Base-by-base conservation (phyloP, 176 grass and related monocot genomes). In the Carex myosuroides region DNA sequence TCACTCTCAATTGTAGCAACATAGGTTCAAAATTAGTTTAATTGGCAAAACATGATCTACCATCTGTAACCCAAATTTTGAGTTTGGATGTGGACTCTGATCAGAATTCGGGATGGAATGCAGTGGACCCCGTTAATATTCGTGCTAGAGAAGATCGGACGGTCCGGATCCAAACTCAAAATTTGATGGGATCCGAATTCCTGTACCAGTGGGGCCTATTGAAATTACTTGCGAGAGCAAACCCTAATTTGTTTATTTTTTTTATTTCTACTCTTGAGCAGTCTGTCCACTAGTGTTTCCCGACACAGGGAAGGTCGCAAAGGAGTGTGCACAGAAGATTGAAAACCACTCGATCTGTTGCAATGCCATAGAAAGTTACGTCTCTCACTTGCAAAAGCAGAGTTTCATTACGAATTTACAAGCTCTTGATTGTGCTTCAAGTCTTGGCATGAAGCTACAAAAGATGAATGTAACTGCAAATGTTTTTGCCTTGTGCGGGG, bases 391-490 rank as follows among this genome's bases (percentile, higher is more conserved):
- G 80, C 92, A 95, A 87, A 99, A 95, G 85, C 96, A 99, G 92
- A 99, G 96, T 79, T 99, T 99, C 93, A 99, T 99, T 76, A 95
- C 93, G 24, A 99, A 99, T 86, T 83, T 99, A 73, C 96, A 99
- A 90, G 93, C 96, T 63, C 87, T 99, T 72, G 91, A 91, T 86
- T 99, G 96, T 85, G 91, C 93, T n/a, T 48, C 89, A 57, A 90
- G 83, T 76, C 92, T 99, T 81, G 96, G 89, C 41, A 21, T 50
- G 35, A 95, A 99, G 79, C 90, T 99, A 80, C 93, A 95, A 85
- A 83, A 90, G 12, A 95, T 91, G 96, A 93, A 95, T 89, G 96
- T 99, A 57, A 93, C 80, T 64, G 86, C 71, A 16, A 81, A 99
- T 79, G 83, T 95, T 79, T 99, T 92, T 89, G 90, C 90, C 84